These are phyloP conservation scores for Botryotinia narcissicola DNA, from an alignment of 2,329 filamentous ascomycete genomes.

Conservation along the genomic window DNA sequence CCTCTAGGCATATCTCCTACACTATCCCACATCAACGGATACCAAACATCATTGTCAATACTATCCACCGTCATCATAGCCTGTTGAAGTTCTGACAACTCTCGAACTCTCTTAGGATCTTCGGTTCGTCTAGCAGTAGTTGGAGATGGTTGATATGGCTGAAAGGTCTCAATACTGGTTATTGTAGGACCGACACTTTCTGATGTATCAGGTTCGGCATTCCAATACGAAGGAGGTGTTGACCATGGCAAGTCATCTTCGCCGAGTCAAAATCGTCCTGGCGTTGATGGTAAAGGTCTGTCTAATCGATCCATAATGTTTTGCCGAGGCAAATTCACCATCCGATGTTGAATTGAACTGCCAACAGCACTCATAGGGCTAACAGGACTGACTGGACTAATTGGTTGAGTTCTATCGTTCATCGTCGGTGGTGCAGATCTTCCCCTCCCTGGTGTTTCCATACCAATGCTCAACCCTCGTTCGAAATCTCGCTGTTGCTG, in stretches of 20 bases:
- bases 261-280: conserved; percentile 37
- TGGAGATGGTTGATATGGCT: background rate
- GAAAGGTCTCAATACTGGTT: background rate
- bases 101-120: conserved; percentile 34
- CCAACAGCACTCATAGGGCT: conserved; percentile 27
- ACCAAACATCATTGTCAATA: conserved; percentile 33
- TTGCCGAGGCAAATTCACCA: conserved; percentile 18
- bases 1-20: conserved; percentile 30
- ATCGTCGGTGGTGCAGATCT: conserved; percentile 34
- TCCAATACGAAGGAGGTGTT: conserved; percentile 34
- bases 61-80: conserved; percentile 40
- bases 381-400: conserved; percentile 26
- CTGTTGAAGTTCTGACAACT: conserved; percentile 35
- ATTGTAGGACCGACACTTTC: background rate
- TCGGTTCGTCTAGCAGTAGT: conserved; percentile 26
- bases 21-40: conserved; percentile 33
- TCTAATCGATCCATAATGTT: conserved; percentile 4
- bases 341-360: conserved; percentile 22
- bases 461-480: conserved; percentile 21
- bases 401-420: conserved; percentile 24
- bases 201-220: conserved; percentile 20
- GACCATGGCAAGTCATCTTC: conserved; percentile 38
- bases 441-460: conserved; percentile 27
- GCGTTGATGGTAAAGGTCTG: conserved; percentile 33
- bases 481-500: conserved; percentile 18